Conservation (phyloP, 2,329 filamentous ascomycete species). For the Apiospora arundinis region DNA sequence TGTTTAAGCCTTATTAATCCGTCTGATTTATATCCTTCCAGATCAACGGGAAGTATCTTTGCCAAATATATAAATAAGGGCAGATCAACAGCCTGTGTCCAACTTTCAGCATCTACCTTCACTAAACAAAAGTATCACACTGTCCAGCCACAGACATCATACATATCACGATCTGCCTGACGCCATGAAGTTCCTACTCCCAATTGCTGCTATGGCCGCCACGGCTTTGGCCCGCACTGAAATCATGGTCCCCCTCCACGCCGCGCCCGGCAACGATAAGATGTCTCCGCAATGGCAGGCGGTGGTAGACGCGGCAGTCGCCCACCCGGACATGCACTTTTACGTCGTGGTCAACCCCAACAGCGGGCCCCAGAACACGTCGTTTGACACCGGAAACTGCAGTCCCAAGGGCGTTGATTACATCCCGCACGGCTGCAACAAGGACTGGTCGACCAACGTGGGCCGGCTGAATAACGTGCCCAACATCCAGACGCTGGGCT, state of each 20-base stretch:
- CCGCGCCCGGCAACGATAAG: neutral
- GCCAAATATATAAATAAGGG: too few species aligned
- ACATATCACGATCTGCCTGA: neutral
- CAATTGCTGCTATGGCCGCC: neutral
- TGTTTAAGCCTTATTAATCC: too few species aligned
- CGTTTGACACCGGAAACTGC: conserved; percentile 15
- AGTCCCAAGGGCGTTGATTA: neutral
- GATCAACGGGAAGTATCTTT: neutral
- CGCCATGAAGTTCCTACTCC: neutral
- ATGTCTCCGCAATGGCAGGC: conserved; percentile 24
- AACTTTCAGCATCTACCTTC: too few species aligned
- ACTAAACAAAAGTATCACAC: too few species aligned
- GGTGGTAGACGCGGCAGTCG: conserved; percentile 26
- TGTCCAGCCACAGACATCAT: too few species aligned
- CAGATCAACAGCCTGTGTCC: too few species aligned
- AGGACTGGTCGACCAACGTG: conserved; percentile 31
- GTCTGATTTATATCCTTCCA: too few species aligned
- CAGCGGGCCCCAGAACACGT: conserved; percentile 27
- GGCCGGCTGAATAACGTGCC: conserved; percentile 25
- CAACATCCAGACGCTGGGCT: conserved; percentile 30
- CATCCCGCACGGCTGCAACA: conserved; percentile 29
- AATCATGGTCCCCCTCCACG: neutral
- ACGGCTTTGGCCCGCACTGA: neutral
- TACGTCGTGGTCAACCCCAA: conserved; percentile 30
- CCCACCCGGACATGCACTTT: conserved; percentile 27